Evolutionary conservation across 768 basidiomycete genomes (phyloP), one percentile per base, ranked within the genome.

Genomic region (Termitomyces heimii): DNA sequence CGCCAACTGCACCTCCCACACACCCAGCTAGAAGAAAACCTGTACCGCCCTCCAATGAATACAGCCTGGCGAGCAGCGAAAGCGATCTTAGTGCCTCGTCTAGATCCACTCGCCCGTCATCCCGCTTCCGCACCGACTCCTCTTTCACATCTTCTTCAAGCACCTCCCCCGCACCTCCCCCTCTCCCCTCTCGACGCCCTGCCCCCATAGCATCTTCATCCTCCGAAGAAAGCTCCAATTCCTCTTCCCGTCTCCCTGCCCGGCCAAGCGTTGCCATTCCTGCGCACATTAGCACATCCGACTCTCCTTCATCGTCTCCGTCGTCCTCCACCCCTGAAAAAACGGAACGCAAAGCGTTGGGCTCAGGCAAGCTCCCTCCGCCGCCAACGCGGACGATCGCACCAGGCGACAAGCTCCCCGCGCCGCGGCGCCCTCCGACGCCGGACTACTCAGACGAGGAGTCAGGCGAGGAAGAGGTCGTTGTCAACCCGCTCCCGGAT

Each of bases 311-410:
- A 13, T 40, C 62, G 5, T 45, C 60, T 2, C 63, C 68, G n/a
- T 20, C 49, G 9, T 35, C 34, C 24, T 34, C 26, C 2, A 59
- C 68, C 6, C 59, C 66, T 9, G 50, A 51, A 26, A 69, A 20
- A 29, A 29, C 53, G n/a, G 76, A 79, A 43, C 70, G 79, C 18
- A 80, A 74, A 60, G 56, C 66, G 0, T 54, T 80, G 18, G 75
- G 77, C 26, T 63, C 68, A 43, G 66, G 68, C 35, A 78, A 70
- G 57, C 78, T 85, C 24, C 87, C 82, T 0, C 90, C 90, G 0
- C 90, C 90, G 0, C 90, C 90, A 0, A 88, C 84, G 0, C 86
- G 90, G 5, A 85, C 75, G 0, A 90, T 91, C 45, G 87, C 73
- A 1, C 73, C 79, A 0, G 85, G 87, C 0, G 86, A 85, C 62